phyloP scores from a whole-genome alignment of 129 eudicot species.

The Saposhnikovia divaricata region DNA sequence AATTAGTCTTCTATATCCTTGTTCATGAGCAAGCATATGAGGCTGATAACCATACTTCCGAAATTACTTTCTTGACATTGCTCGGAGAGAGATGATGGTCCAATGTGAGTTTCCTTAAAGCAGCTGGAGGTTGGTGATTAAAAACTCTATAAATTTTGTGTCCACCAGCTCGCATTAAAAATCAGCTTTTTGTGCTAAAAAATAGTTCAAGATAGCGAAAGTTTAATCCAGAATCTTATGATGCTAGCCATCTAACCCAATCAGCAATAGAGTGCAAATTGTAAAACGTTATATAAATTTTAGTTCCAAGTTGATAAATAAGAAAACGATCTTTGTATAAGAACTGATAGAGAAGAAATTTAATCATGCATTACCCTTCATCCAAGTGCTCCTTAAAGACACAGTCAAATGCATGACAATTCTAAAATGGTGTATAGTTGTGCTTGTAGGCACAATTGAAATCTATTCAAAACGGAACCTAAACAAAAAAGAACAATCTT shows the following conservation, averaged over 20 bases:
- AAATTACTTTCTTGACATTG: slow-evolving; percentile 74
- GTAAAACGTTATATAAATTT: not conserved
- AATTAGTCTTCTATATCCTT: slow-evolving; percentile 91
- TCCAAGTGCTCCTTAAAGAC: slow-evolving; percentile 91
- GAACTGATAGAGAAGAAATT: slow-evolving; percentile 9
- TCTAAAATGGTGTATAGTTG: slow-evolving; percentile 83
- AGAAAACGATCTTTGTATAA: not conserved
- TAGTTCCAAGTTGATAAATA: not conserved
- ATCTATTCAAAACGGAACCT: not conserved
- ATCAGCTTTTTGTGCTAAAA: slow-evolving; percentile 10
- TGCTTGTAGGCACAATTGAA: slow-evolving; percentile 40
- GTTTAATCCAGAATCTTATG: not conserved
- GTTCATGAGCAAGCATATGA: slow-evolving; percentile 93
- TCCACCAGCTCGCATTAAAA: slow-evolving; percentile 27
- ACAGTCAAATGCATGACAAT: slow-evolving; percentile 94
- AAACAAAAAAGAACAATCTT: not conserved
- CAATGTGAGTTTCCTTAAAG: slow-evolving; percentile 85
- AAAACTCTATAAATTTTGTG: slow-evolving; percentile 88
- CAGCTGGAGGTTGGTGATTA: slow-evolving; percentile 95
- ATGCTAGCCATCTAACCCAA: not conserved
- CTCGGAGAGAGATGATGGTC: slow-evolving; percentile 84
- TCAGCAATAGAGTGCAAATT: not conserved
- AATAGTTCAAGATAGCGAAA: not conserved
- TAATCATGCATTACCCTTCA: slow-evolving; percentile 75
- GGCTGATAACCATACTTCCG: slow-evolving; percentile 99